phyloP scores from a whole-genome alignment of 192 early-diverging fungal species.

The Backusella luteola region DNA sequence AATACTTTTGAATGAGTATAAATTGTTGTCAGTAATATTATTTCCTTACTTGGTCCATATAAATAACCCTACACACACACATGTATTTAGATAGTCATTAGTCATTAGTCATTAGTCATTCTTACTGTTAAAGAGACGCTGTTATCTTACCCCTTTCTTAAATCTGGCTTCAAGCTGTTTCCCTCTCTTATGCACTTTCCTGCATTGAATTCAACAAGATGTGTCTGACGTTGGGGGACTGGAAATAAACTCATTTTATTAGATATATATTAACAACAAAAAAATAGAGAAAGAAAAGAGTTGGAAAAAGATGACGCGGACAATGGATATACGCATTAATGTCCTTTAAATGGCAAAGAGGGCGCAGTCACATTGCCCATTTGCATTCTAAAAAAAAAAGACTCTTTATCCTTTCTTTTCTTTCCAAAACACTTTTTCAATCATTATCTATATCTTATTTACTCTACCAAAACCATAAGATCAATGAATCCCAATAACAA shows the following conservation, averaged over 20 bases:
- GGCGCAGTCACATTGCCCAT: not conserved
- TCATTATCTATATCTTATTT: no score
- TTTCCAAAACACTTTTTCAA: no score
- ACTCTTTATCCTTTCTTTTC: no score
- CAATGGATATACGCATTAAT: not conserved
- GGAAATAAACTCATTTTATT: constrained; percentile 30
- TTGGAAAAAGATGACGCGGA: not conserved
- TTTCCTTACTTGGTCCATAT: constrained; percentile 56
- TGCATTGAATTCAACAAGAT: constrained; percentile 67
- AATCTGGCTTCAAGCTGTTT: constrained; percentile 68
- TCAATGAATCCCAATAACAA: no score
- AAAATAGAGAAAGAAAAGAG: not conserved
- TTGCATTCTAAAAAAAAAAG: not conserved
- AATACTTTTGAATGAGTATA: not conserved
- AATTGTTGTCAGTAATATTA: not conserved
- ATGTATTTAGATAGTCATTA: not conserved
- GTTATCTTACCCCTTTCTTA: constrained; percentile 60
- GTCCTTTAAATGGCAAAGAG: not conserved
- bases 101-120: not conserved
- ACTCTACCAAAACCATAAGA: no score
- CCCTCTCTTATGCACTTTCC: constrained; percentile 70
- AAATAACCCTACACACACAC: constrained; percentile 34
- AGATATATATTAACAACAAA: not conserved
- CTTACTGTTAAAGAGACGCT: not conserved
- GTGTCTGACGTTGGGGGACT: constrained; percentile 11